These are phyloP conservation scores for Penicillium pancosmium DNA, from an alignment of 495 filamentous ascomycete species.

Conservation along the genomic window DNA sequence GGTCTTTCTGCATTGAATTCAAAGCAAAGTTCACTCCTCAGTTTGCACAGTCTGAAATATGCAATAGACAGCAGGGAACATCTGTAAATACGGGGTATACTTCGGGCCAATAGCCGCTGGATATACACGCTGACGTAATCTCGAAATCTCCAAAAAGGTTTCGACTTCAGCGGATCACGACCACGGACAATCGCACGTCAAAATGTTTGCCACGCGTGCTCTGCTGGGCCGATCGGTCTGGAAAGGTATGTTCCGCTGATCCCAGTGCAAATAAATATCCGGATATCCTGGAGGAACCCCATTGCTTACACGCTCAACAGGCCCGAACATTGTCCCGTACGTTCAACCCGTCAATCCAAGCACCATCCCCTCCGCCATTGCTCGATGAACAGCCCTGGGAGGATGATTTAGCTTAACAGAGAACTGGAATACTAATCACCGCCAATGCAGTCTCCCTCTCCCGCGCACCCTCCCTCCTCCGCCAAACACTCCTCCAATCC, in stretches of 20 bases:
- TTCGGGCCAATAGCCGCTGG: background rate
- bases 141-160: constrained; percentile 13
- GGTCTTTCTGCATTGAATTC: background rate
- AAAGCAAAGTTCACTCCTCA: background rate
- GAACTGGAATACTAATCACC: background rate
- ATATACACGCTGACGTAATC: constrained; percentile 25
- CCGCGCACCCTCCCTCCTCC: constrained; percentile 48
- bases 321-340: constrained; percentile 59
- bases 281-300: background rate
- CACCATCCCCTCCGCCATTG: background rate
- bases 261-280: background rate
- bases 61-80: background rate
- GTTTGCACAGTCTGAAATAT: background rate
- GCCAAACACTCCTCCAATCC: constrained; percentile 72
- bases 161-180: constrained; percentile 25
- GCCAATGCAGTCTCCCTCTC: constrained; percentile 42
- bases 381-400: no score
- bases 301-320: constrained; percentile 35
- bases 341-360: constrained; percentile 20
- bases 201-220: constrained; percentile 63
- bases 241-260: constrained; percentile 58
- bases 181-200: constrained; percentile 24
- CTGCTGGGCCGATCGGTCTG: constrained; percentile 70
- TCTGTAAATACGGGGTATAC: background rate
- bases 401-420: no score